Base-by-base conservation (phyloP, 2,329 filamentous ascomycete genomes). In the Ophiostoma fasciatum region DNA sequence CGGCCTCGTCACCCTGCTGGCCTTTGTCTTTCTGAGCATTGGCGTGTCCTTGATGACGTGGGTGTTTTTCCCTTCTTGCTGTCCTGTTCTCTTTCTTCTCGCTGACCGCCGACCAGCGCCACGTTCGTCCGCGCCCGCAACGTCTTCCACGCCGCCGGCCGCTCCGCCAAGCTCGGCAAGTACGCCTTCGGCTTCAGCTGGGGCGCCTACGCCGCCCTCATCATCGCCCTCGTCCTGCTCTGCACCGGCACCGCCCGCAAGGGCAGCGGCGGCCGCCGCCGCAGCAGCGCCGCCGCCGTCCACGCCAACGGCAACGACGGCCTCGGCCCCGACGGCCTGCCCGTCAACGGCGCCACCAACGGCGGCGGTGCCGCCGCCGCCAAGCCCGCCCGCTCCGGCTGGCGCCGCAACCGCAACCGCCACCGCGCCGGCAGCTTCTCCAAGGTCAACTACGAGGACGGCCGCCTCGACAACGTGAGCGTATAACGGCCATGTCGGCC, bases 151-250 rank as follows among this genome's bases (percentile, higher is more conserved):
- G 49, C 50, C 25, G 64, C 58, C 37, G 68, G 65, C 41, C 68
- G 72, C 37, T 50, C 54, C 14, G 78, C 82, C 21, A 55, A 52
- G 10, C 53, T 90, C 26, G 82, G 82, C 36, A 51, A 49, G 22
- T 81, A 78, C 49, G 78, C 74, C 15, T 82, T 83, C 50, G 82
- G 71, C 30, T 88, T 85, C 60, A 75, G 74, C 43, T 90, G 82
- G 82, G 75, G 67, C 13, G 69, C 79, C 2, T 74, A 75, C 57
- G 71, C 69, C 9, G 68, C 68, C 36, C 69, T 82, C 48, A 59
- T 83, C 45, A 54, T 87, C 45, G 68, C 78, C 13, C 71, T 68
- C 4, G 46, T 82, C 21, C 59, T 84, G 39, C 82, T 85, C 61
- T 79, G 69, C 55, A 37, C 75, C 22, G 74, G 74, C 35, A 68